These are phyloP conservation scores for Eucalyptus leucophloia DNA, from an alignment of 345 rosid species.

Conservation along the genomic window DNA sequence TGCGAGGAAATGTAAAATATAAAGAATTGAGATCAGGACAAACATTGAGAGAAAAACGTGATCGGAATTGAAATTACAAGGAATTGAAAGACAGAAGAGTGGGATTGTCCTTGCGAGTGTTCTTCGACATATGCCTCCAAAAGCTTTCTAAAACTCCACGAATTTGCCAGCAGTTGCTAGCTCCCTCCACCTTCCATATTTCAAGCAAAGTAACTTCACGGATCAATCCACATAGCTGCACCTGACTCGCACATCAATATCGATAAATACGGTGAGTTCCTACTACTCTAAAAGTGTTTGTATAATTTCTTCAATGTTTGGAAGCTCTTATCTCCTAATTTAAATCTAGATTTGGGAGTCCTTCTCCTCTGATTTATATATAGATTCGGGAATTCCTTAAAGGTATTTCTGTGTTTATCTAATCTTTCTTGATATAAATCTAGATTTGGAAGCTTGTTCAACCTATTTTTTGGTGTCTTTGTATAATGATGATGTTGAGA, in stretches of 20 bases:
- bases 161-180: neutral
- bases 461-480: neutral
- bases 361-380: neutral
- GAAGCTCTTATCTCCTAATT: neutral
- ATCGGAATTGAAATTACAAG: neutral
- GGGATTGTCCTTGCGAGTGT: neutral
- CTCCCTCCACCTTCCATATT: neutral
- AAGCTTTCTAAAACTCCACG: neutral
- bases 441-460: neutral
- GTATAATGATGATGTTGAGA: neutral
- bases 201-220: neutral
- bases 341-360: neutral
- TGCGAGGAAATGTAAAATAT: neutral
- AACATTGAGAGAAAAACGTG: neutral
- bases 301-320: neutral
- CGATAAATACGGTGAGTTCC: neutral
- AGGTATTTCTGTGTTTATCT: neutral
- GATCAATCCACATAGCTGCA: neutral
- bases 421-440: neutral
- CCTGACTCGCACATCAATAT: neutral
- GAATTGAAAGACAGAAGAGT: neutral
- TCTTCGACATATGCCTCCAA: neutral
- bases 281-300: neutral
- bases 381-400: neutral
- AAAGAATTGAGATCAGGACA: neutral